phyloP scores from a whole-genome alignment of 148 eudicot species.

The Fagopyrum homotropicum region DNA sequence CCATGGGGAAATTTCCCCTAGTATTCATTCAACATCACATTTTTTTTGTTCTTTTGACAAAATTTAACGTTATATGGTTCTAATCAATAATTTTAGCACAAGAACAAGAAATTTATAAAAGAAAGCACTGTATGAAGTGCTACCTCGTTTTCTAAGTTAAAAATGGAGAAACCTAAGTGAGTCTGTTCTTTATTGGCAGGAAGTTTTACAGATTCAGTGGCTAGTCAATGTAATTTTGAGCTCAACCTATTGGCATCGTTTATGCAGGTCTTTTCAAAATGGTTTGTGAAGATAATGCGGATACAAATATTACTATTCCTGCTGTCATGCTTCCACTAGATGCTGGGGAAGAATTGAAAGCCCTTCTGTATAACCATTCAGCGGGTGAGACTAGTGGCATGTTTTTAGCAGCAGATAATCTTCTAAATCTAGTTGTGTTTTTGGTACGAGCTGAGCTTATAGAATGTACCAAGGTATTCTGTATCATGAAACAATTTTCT shows the following conservation, averaged over 20 bases:
- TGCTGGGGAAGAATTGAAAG: conserved; percentile 66
- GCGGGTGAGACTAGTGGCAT: conserved; percentile 35
- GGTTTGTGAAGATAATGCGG: conserved; percentile 89
- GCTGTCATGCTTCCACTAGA: conserved; percentile 86
- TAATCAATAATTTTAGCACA: not conserved
- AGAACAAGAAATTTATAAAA: not conserved
- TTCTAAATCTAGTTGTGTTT: not conserved
- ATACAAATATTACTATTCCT: conserved; percentile 61
- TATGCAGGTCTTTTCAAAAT: conserved; percentile 90
- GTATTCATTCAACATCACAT: not conserved
- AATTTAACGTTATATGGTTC: not conserved
- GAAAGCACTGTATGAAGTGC: not conserved
- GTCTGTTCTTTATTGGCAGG: not conserved
- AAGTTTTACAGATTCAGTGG: not conserved
- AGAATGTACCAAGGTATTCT: not conserved
- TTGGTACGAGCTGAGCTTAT: not conserved
- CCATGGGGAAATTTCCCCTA: not conserved
- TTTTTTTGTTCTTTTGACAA: no score
- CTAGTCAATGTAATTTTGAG: not conserved
- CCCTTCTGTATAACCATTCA: conserved; percentile 43
- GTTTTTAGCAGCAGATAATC: not conserved
- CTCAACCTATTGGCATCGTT: not conserved
- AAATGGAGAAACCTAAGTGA: not conserved
- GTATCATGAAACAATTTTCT: not conserved
- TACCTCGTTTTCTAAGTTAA: not conserved